Conservation (phyloP, 495 filamentous ascomycete genomes). For the Annulohypoxylon maeteangense region DNA sequence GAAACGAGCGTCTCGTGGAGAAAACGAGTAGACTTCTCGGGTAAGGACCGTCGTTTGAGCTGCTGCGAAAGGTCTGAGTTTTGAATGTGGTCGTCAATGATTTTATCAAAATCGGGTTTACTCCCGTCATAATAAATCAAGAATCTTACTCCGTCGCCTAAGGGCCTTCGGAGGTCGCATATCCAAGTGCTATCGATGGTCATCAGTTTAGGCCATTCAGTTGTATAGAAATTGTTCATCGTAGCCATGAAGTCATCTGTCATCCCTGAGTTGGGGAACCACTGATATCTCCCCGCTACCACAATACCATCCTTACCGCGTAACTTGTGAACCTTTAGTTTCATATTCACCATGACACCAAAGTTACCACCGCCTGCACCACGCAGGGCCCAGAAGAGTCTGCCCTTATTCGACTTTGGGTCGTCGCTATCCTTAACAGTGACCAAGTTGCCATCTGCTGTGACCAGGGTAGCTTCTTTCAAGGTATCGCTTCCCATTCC, state of each 20-base stretch:
- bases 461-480: slow-evolving; percentile 28
- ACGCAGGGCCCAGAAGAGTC: slow-evolving; percentile 9
- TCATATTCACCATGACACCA: slow-evolving; percentile 18
- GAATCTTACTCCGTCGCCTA: slow-evolving; percentile 22
- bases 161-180: slow-evolving; percentile 36
- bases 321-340: slow-evolving; percentile 21
- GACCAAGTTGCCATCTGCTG: slow-evolving; percentile 26
- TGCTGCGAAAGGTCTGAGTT: slow-evolving; percentile 21
- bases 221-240: slow-evolving; percentile 38
- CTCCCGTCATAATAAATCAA: slow-evolving; percentile 27
- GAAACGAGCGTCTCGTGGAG: slow-evolving; percentile 45
- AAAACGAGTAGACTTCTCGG: slow-evolving; percentile 45
- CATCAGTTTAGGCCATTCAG: slow-evolving; percentile 22
- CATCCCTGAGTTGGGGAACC: slow-evolving; percentile 20
- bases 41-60: slow-evolving; percentile 36
- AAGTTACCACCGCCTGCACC: slow-evolving; percentile 15
- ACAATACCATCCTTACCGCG: slow-evolving; percentile 1
- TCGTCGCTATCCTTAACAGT: slow-evolving; percentile 26
- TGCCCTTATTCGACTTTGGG: slow-evolving; percentile 12
- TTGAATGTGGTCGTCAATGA: slow-evolving; percentile 25
- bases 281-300: slow-evolving; percentile 38
- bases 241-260: slow-evolving; percentile 16
- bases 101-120: slow-evolving; percentile 15
- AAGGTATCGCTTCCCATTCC: slow-evolving; percentile 44
- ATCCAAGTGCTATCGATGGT: slow-evolving; percentile 48